phyloP scores from a whole-genome alignment of 1,139 yeast genomes.

The Geotrichum reessii region DNA sequence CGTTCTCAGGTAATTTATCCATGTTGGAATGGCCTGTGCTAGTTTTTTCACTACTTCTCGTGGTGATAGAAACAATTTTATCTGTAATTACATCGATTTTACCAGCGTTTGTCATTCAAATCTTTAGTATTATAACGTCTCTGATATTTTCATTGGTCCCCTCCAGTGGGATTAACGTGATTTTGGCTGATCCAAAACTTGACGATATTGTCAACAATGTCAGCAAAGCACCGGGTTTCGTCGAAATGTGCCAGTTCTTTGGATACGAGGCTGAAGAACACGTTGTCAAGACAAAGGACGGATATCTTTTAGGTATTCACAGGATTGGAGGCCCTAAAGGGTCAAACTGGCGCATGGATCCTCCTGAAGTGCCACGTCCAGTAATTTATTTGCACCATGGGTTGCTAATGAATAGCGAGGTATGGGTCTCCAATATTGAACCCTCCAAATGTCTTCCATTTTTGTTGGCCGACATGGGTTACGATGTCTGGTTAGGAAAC shows the following conservation, averaged over 20 bases:
- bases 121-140: slow-evolving; percentile 28
- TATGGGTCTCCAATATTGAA: slow-evolving; percentile 67
- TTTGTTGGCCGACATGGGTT: slow-evolving; percentile 68
- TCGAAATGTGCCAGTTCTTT: slow-evolving; percentile 55
- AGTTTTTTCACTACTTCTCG: slow-evolving; percentile 32
- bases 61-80: slow-evolving; percentile 31
- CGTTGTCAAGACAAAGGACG: slow-evolving; percentile 57
- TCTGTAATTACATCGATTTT: slow-evolving; percentile 33
- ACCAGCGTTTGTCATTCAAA: slow-evolving; percentile 30
- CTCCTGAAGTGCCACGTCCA: slow-evolving; percentile 29
- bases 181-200: slow-evolving; percentile 25
- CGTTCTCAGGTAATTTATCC: slow-evolving; percentile 29
- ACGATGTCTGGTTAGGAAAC: slow-evolving; percentile 88
- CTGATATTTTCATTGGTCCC: slow-evolving; percentile 22
- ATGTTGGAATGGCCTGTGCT: slow-evolving; percentile 34
- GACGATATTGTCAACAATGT: slow-evolving; percentile 25
- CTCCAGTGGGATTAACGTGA: slow-evolving; percentile 17
- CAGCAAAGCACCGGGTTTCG: slow-evolving; percentile 44
- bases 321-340: slow-evolving; percentile 44
- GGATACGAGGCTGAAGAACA: slow-evolving; percentile 71
- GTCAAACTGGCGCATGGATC: slow-evolving; percentile 37
- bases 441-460: slow-evolving; percentile 67
- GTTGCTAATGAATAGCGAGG: slow-evolving; percentile 80
- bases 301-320: slow-evolving; percentile 51
- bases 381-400: slow-evolving; percentile 88